These are phyloP conservation scores for Epichloe aotearoae DNA, from an alignment of 2,329 filamentous ascomycete species.

Conservation along the genomic window DNA sequence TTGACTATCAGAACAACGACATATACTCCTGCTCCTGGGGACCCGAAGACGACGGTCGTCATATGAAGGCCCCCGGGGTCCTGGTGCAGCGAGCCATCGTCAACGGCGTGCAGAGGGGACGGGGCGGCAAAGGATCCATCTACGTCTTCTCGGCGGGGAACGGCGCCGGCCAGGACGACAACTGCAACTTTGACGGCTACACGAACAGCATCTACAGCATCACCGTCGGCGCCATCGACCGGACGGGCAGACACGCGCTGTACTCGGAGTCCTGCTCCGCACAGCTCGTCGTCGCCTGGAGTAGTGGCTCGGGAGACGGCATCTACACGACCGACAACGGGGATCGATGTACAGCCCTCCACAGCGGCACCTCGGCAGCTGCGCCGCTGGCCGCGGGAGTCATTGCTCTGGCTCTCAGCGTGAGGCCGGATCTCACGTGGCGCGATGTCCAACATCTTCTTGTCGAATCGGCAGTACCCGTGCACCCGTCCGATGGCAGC, in stretches of 20 bases:
- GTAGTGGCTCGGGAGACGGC: background rate
- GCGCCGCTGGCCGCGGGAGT: background rate
- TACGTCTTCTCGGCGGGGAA: background rate
- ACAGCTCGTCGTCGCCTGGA: background rate
- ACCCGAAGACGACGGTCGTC: background rate
- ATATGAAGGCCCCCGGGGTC: background rate
- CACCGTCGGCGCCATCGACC: background rate
- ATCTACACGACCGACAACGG: background rate
- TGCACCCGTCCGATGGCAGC: background rate
- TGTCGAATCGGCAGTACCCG: background rate
- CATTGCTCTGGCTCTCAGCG: background rate
- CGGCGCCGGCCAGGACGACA: background rate
- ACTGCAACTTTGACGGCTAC: background rate
- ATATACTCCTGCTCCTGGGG: background rate
- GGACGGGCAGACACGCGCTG: background rate
- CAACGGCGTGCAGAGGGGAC: background rate
- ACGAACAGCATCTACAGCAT: background rate
- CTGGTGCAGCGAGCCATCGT: background rate
- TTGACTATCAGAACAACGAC: background rate
- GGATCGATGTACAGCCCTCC: background rate
- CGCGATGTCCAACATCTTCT: background rate
- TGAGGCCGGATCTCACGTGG: background rate
- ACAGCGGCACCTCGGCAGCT: background rate
- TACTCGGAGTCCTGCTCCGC: background rate
- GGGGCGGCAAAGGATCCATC: background rate